phyloP scores from a whole-genome alignment of 768 basidiomycete genomes.

The Ramaria sp. region DNA sequence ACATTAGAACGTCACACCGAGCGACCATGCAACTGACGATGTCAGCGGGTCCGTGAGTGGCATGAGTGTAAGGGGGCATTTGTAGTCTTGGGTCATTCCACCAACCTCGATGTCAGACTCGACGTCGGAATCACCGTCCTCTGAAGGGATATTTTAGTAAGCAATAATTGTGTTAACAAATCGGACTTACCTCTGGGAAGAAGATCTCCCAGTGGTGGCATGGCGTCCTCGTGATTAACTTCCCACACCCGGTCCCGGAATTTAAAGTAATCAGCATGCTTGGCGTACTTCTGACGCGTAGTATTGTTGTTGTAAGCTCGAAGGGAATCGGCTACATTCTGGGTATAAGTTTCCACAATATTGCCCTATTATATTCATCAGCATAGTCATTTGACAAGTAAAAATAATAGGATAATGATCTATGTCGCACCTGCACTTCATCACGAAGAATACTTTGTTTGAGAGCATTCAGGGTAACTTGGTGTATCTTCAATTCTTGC shows the following conservation, averaged over 20 bases:
- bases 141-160: constrained; percentile 27
- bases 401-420: background rate
- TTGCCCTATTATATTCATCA: constrained; percentile 33
- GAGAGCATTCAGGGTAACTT: constrained; percentile 40
- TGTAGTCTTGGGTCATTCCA: constrained; percentile 73
- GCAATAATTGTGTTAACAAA: background rate
- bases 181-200: constrained; percentile 48
- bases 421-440: constrained; percentile 45
- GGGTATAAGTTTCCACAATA: constrained; percentile 39
- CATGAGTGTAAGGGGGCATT: constrained; percentile 70
- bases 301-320: constrained; percentile 50
- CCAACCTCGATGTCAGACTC: constrained; percentile 89
- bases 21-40: constrained; percentile 43
- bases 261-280: constrained; percentile 42
- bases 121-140: constrained; percentile 68
- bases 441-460: constrained; percentile 45
- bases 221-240: constrained; percentile 47
- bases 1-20: constrained; percentile 5
- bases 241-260: constrained; percentile 72
- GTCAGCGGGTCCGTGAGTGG: constrained; percentile 65
- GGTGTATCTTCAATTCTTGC: constrained; percentile 48
- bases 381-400: background rate
- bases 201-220: constrained; percentile 70
- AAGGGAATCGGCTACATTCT: constrained; percentile 30
- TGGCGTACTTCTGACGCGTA: constrained; percentile 69